These are phyloP conservation scores for Talaromyces liani DNA, from an alignment of 495 filamentous ascomycete species.

Conservation along the genomic window DNA sequence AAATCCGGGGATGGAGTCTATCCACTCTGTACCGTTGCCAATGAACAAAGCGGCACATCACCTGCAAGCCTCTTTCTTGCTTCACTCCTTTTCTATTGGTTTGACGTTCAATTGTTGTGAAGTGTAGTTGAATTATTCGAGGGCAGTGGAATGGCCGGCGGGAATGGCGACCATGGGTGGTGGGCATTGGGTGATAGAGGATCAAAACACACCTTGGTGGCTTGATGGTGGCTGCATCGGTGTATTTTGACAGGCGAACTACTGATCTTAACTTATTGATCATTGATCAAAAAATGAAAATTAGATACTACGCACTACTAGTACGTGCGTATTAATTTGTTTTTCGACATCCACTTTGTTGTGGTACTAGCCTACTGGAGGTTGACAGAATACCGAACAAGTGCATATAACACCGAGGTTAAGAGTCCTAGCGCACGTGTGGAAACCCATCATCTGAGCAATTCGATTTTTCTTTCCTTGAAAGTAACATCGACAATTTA, in stretches of 20 bases:
- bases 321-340: not conserved
- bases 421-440: not conserved
- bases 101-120: not conserved
- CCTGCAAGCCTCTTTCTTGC: not conserved
- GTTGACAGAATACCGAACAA: too few species aligned
- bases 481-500: not conserved
- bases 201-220: constrained; percentile 4
- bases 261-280: not conserved
- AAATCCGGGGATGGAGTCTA: not conserved
- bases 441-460: not conserved
- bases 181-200: not conserved
- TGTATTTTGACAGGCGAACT: constrained; percentile 5
- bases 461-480: not conserved
- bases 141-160: not conserved
- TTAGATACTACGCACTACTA: too few species aligned
- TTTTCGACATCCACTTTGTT: too few species aligned
- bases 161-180: not conserved
- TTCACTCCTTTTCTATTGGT: not conserved
- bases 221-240: constrained; percentile 6
- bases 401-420: not conserved
- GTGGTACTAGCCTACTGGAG: too few species aligned
- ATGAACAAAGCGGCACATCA: not conserved
- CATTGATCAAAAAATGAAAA: not conserved
- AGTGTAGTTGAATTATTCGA: not conserved
- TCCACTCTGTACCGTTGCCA: not conserved